Percentiles rank a stretch among this genome's conserved stretches.
phyloP scores from a whole-genome alignment of 148 eudicot genomes.

The Rheum nobile region DNA sequence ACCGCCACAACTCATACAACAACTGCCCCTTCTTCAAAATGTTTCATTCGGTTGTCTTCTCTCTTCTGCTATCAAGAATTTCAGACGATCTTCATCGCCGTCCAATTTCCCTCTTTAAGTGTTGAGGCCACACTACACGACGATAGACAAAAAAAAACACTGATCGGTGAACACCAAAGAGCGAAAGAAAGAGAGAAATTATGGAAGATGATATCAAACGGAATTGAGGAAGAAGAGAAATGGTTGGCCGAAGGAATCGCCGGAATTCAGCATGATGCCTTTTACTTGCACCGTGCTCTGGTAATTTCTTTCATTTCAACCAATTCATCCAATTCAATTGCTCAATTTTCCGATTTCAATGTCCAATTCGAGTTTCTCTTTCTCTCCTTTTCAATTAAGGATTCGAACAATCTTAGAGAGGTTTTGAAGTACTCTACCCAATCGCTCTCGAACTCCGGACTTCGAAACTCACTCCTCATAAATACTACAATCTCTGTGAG shows the following conservation, averaged over 20 bases:
- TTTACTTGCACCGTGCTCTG: constrained; percentile 81
- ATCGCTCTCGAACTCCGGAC: constrained; percentile 87
- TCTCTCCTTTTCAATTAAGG: constrained; percentile 32
- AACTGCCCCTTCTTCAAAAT: too few relatives aligned
- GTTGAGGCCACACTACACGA: too few relatives aligned
- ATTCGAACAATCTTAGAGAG: constrained; percentile 75
- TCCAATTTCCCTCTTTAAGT: too few relatives aligned
- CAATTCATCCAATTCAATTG: constrained; percentile 1
- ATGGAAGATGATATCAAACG: constrained; percentile 33
- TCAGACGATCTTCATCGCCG: too few relatives aligned
- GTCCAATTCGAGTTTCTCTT: not conserved
- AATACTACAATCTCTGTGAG: constrained; percentile 83
- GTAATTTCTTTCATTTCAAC: constrained; percentile 22
- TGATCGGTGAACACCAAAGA: not conserved
- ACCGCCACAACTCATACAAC: too few relatives aligned
- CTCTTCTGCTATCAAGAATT: too few relatives aligned
- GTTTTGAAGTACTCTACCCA: constrained; percentile 80
- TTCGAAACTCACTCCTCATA: constrained; percentile 79
- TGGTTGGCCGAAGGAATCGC: constrained; percentile 99
- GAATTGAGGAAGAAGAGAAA: constrained; percentile 88
- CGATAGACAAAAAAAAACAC: too few relatives aligned
- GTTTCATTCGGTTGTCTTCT: too few relatives aligned
- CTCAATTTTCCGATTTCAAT: constrained; percentile 7
- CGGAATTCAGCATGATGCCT: constrained; percentile 87
- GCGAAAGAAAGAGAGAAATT: not conserved